A percentile compares a stretch with the other conserved stretches of the same genome.
Evolutionary conservation across 129 eudicot genomes (phyloP).

Genomic region (Tagetes erecta): DNA sequence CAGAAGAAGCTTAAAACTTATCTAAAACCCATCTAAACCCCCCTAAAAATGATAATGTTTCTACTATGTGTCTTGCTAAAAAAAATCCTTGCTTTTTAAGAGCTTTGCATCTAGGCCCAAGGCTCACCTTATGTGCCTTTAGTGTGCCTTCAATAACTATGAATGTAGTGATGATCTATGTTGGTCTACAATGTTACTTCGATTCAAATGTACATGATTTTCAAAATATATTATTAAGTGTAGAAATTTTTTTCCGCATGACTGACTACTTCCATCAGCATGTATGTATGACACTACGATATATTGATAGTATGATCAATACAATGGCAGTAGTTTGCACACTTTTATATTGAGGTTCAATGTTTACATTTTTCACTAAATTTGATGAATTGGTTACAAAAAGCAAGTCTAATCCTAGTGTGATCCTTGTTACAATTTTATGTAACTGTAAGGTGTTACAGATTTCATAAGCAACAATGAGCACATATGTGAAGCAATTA

Average conservation of each 20-base stretch:
- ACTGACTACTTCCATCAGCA: not conserved
- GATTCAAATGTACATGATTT: not conserved
- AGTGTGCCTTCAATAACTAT: too few species aligned
- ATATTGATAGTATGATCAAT: not conserved
- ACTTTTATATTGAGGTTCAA: slow-evolving; percentile 3
- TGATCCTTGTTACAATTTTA: not conserved
- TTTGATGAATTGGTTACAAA: not conserved
- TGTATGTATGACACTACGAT: not conserved
- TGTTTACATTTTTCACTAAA: not conserved
- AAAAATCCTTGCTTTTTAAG: too few species aligned
- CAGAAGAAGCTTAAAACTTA: too few species aligned
- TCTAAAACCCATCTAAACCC: too few species aligned
- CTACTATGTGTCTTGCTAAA: too few species aligned
- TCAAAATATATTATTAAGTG: not conserved
- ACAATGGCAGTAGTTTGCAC: slow-evolving; percentile 1
- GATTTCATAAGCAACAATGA: not conserved
- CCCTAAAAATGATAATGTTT: too few species aligned
- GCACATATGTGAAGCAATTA: slow-evolving; percentile 12
- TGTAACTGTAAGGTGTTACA: not conserved
- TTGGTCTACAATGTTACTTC: slow-evolving; percentile 3
- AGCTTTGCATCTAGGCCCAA: too few species aligned
- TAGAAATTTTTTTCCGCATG: not conserved
- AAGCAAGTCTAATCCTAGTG: slow-evolving; percentile 9
- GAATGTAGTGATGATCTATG: not conserved
- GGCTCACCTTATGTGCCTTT: too few species aligned